Conservation (phyloP, 352 stramenopile species). For the Phytophthora crassamura region DNA sequence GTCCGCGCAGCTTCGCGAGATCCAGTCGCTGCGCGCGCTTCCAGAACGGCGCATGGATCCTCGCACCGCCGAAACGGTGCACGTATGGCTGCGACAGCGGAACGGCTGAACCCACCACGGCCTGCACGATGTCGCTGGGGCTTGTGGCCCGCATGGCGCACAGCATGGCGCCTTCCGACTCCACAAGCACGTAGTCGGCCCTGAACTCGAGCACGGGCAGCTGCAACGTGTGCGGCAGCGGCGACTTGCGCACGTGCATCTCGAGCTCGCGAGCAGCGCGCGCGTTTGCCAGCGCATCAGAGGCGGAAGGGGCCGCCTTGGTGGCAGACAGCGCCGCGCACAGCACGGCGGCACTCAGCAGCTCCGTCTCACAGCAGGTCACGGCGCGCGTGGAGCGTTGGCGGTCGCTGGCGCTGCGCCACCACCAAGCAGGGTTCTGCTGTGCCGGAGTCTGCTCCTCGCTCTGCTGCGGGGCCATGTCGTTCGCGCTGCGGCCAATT, state of each 20-base stretch:
- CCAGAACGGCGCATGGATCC: slow-evolving; percentile 81
- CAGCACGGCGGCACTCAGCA: slow-evolving; percentile 76
- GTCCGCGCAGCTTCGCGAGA: slow-evolving; percentile 47
- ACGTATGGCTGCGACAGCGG: slow-evolving; percentile 70
- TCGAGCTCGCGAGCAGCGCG: slow-evolving; percentile 50
- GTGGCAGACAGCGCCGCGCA: slow-evolving; percentile 60
- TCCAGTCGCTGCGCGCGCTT: slow-evolving; percentile 66
- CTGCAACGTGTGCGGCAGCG: slow-evolving; percentile 62
- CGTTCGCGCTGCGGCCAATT: not conserved
- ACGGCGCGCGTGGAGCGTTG: slow-evolving; percentile 15
- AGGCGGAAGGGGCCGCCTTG: slow-evolving; percentile 23
- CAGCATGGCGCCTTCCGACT: slow-evolving; percentile 64
- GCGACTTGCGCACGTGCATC: slow-evolving; percentile 62
- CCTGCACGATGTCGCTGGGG: slow-evolving; percentile 66
- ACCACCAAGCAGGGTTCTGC: slow-evolving; percentile 38
- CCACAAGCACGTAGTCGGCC: slow-evolving; percentile 61
- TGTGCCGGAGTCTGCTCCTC: slow-evolving; percentile 4
- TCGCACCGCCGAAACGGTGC: slow-evolving; percentile 73
- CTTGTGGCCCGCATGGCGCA: slow-evolving; percentile 71
- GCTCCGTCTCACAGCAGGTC: slow-evolving; percentile 59
- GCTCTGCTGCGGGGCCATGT: slow-evolving; percentile 22
- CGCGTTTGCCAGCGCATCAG: slow-evolving; percentile 20
- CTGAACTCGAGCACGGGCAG: slow-evolving; percentile 61
- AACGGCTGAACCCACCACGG: slow-evolving; percentile 69
- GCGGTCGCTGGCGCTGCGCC: slow-evolving; percentile 19